A percentile compares a stretch with the other conserved stretches of the same genome.
These are phyloP conservation scores for Cercis canadensis DNA, from an alignment of 306 rosid genomes.

Conservation along the genomic window DNA sequence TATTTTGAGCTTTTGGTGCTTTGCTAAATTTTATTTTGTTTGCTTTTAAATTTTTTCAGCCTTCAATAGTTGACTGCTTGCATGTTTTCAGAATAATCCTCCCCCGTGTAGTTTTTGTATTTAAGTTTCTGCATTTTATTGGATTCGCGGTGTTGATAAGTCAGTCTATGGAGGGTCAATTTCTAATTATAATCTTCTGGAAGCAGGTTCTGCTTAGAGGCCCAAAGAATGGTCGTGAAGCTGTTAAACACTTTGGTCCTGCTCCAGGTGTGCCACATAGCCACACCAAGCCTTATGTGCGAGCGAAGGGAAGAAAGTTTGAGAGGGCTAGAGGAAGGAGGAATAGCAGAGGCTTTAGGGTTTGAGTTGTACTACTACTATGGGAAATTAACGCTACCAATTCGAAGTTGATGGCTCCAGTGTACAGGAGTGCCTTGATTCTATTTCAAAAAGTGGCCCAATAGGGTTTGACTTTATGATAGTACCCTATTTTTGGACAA, in stretches of 20 bases:
- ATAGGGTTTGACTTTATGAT: too few species aligned
- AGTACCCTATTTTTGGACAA: too few species aligned
- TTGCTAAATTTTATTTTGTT: too few species aligned
- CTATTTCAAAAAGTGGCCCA: too few species aligned
- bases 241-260: conserved; percentile 85
- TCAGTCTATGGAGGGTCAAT: neutral
- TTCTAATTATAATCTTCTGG: conserved; percentile 3
- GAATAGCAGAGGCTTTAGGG: conserved; percentile 75
- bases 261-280: conserved; percentile 95
- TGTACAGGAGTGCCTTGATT: too few species aligned
- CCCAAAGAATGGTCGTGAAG: conserved; percentile 78
- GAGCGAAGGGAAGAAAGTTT: conserved; percentile 77
- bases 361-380: conserved; percentile 36
- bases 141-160: neutral
- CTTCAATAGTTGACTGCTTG: too few species aligned
- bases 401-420: too few species aligned
- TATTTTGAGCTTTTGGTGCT: too few species aligned
- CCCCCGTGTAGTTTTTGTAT: too few species aligned
- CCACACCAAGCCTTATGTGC: conserved; percentile 77
- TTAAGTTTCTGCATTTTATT: neutral
- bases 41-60: too few species aligned
- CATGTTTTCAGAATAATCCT: too few species aligned
- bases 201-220: conserved; percentile 78
- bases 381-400: too few species aligned
- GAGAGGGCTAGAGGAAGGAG: conserved; percentile 85